Base-by-base conservation (phyloP, 257 asterid genomes). In the Solanum medicagineum region DNA sequence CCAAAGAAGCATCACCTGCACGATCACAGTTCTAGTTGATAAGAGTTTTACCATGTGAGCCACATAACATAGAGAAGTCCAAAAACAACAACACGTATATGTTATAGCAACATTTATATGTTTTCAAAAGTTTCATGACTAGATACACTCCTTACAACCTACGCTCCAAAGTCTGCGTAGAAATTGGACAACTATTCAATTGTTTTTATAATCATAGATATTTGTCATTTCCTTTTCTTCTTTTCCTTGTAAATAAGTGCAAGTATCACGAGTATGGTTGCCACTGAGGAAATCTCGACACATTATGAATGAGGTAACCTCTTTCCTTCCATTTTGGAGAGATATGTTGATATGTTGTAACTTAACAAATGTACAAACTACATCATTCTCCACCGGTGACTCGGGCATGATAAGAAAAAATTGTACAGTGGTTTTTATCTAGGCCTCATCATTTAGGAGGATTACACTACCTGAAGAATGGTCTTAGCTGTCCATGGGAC, bases 401-500 rank as follows among this genome's bases (percentile, higher is more conserved):
- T 62, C 29, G 1, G 47, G 47, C 8, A 29, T 24, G 13, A 57
- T 47, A 3, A 63, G 60, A 22, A 57, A 49, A 42, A 9, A 13
- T 7, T 45, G 53, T 40, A 24, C 4, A 71, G n/a, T 6, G 32
- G n/a, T 15, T 17, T 2, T 44, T 44, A n/a, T 68, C 32, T n/a
- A 81, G 63, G 83, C 22, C 81, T 49, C 62, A 2, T 75, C 0
- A 14, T 53, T 68, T 54, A 82, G 26, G 26, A 77, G 63, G 63
- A 77, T 4, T 20, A 77, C 47, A 20, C 51, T 85, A 94, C 99
- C 93, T 97, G 97, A 55, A 95, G 79, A 85, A 97, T 97, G 82
- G 98, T 97, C 91, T 97, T 95, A 47, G 97, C 98, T 74, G 93
- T 92, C 99, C 99, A 97, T 62, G 98, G 98, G 68, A 95, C 99